These are phyloP conservation scores for Pelargonium fulgidum DNA, from an alignment of 441 rosid species.

Conservation along the genomic window DNA sequence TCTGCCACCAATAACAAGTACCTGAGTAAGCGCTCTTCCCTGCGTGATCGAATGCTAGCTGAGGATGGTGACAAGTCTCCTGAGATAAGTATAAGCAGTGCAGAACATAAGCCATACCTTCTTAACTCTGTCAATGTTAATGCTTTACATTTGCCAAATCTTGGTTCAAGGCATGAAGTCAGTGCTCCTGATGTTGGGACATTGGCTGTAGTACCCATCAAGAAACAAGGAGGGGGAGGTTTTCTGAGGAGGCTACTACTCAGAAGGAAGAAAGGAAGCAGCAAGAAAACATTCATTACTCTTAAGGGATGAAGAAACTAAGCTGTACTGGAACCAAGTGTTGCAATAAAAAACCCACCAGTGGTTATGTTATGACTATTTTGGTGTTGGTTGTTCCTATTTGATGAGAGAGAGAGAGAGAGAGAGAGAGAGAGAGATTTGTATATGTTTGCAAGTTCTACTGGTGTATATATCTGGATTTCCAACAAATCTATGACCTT, in stretches of 20 bases:
- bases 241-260: conserved; percentile 55
- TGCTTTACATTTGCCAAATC: conserved; percentile 19
- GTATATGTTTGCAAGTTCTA: conserved; percentile 5
- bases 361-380: conserved; percentile 6
- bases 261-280: conserved; percentile 58
- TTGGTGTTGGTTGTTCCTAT: conserved; percentile 4
- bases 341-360: background rate
- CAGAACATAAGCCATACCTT: conserved; percentile 13
- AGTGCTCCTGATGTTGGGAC: conserved; percentile 24
- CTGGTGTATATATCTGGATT: conserved; percentile 12
- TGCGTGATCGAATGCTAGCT: conserved; percentile 57
- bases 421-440: conserved; percentile 6
- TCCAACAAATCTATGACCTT: conserved; percentile 5
- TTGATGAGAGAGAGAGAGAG: background rate
- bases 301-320: conserved; percentile 5
- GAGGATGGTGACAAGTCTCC: conserved; percentile 42
- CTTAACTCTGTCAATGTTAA: conserved; percentile 21
- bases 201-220: conserved; percentile 41
- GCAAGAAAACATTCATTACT: conserved; percentile 29
- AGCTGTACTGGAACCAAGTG: background rate
- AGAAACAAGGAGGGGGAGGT: conserved; percentile 47
- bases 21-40: conserved; percentile 43
- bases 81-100: conserved; percentile 28
- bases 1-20: conserved; percentile 23
- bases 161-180: conserved; percentile 26